These are phyloP conservation scores for Dimocarpus longan DNA, from an alignment of 345 rosid genomes.

Conservation along the genomic window DNA sequence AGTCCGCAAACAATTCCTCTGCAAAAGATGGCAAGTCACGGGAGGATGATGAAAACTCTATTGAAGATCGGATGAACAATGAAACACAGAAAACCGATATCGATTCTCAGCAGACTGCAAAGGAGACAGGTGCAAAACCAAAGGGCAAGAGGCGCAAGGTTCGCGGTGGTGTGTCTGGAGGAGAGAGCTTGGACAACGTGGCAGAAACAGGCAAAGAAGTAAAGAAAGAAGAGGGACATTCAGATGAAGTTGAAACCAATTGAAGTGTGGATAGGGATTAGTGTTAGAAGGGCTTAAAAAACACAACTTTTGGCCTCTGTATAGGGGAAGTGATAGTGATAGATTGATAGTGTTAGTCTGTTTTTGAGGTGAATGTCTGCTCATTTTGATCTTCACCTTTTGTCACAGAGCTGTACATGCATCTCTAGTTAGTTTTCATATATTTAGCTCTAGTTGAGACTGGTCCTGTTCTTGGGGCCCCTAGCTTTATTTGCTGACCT, in stretches of 20 bases:
- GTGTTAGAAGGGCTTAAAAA: neutral
- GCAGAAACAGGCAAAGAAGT: neutral
- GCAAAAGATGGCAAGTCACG: neutral
- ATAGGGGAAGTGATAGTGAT: constrained; percentile 6
- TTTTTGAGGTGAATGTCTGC: constrained; percentile 9
- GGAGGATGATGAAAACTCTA: constrained; percentile 8
- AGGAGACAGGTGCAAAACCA: neutral
- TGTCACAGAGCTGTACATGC: constrained; percentile 15
- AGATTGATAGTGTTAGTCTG: neutral
- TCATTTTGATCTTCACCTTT: constrained; percentile 6
- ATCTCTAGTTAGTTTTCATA: neutral
- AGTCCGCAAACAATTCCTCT: constrained; percentile 1
- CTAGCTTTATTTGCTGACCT: neutral
- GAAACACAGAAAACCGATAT: constrained; percentile 7
- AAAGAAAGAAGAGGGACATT: neutral
- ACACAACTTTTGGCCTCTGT: neutral
- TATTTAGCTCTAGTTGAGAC: neutral
- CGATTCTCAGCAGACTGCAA: neutral
- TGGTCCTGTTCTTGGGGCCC: neutral
- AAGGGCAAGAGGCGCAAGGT: neutral
- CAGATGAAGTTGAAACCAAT: neutral
- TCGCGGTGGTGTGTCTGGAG: neutral
- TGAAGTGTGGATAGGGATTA: neutral
- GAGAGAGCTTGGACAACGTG: neutral
- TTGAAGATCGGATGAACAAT: constrained; percentile 3